A percentile compares a stretch with the other conserved stretches of the same genome.
These are phyloP conservation scores for Jaminaea rosea DNA, from an alignment of 1,284 basidiomycete species.

Conservation along the genomic window DNA sequence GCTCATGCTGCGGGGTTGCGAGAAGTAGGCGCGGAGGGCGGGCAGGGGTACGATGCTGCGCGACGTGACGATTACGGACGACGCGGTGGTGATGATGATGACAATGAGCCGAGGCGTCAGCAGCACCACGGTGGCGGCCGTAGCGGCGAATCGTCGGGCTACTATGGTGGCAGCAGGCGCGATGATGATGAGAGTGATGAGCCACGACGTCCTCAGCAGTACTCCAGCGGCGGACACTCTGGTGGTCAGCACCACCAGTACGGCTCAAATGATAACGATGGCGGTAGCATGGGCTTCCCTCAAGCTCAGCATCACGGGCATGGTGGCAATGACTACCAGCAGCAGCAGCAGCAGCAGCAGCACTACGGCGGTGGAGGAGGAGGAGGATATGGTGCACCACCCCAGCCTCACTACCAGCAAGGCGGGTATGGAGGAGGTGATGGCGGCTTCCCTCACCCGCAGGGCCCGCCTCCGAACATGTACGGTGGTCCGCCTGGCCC, in stretches of 20 bases:
- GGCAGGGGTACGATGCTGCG: too few species aligned
- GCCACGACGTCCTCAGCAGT: background rate
- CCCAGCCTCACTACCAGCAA: background rate
- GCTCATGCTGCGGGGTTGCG: background rate
- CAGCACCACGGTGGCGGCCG: background rate
- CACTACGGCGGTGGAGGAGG: background rate
- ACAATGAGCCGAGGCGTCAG: too few species aligned
- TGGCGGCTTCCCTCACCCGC: background rate
- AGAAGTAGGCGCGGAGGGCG: background rate
- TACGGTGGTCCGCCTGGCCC: background rate
- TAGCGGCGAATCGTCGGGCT: background rate
- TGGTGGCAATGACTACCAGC: background rate
- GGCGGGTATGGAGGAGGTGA: too few species aligned
- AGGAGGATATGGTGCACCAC: background rate
- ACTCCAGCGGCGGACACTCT: slow-evolving; percentile 2
- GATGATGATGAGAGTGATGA: background rate
- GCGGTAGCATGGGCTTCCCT: background rate
- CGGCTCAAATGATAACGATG: background rate
- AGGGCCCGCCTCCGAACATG: background rate
- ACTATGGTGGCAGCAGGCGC: background rate
- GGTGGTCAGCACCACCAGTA: background rate
- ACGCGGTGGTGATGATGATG: too few species aligned
- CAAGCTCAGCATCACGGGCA: background rate
- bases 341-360: background rate
- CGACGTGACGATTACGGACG: too few species aligned